These are phyloP conservation scores for Pichia sp. DNA, from an alignment of 1,139 yeast genomes.

Conservation along the genomic window DNA sequence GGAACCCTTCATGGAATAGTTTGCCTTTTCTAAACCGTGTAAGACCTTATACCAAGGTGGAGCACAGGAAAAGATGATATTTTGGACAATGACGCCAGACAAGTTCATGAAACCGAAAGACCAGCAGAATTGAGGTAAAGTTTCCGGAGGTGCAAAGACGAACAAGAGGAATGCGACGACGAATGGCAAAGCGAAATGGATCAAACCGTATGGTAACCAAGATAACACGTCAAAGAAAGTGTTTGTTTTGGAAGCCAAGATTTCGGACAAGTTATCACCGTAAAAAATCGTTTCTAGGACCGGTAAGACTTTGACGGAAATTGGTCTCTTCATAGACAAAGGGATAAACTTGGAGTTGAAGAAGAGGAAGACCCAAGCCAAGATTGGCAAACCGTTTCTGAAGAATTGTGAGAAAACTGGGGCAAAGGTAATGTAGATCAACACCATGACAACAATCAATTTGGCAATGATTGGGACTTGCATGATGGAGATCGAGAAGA, in stretches of 20 bases:
- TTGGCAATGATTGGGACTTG: conserved; percentile 52
- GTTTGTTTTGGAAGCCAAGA: conserved; percentile 73
- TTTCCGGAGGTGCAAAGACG: conserved; percentile 90
- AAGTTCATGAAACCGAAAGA: conserved; percentile 98
- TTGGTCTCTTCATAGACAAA: conserved; percentile 78
- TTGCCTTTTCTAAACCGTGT: conserved; percentile 87
- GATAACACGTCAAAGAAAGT: conserved; percentile 77
- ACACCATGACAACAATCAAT: conserved; percentile 39
- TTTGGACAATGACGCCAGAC: conserved; percentile 78
- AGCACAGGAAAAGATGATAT: conserved; percentile 81
- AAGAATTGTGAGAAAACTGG: conserved; percentile 88
- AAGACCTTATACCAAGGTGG: conserved; percentile 97
- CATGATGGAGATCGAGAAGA: conserved; percentile 33
- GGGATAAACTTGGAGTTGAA: conserved; percentile 81
- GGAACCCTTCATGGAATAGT: conserved; percentile 88
- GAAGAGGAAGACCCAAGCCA: conserved; percentile 85
- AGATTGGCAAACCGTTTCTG: conserved; percentile 79
- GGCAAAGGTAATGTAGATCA: conserved; percentile 47
- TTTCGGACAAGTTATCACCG: conserved; percentile 89
- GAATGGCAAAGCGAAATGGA: conserved; percentile 90
- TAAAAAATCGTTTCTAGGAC: conserved; percentile 92
- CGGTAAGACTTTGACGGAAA: conserved; percentile 87
- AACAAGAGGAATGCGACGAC: conserved; percentile 78
- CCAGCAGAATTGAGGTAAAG: conserved; percentile 83
- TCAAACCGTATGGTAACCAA: conserved; percentile 94